Conservation (phyloP, 73 alveolate species). For the Stentor coeruleus region DNA sequence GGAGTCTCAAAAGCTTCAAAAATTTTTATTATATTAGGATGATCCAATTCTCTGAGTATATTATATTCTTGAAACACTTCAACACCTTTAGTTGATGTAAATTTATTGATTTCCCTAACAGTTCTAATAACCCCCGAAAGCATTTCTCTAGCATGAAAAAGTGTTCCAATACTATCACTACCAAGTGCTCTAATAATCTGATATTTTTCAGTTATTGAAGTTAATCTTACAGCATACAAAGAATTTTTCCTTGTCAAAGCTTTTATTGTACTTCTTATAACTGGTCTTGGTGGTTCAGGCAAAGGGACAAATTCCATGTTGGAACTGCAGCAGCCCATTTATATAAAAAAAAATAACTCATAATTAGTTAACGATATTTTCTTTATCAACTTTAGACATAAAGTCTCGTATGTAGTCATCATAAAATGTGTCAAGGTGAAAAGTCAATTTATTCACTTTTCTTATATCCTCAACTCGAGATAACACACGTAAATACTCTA, state of each 20-base stretch:
- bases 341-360: no score
- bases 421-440: background rate
- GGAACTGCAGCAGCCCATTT: background rate
- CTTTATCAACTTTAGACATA: background rate
- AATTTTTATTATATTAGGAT: background rate
- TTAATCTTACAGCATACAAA: background rate
- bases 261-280: background rate
- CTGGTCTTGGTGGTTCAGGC: background rate
- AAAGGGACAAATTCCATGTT: background rate
- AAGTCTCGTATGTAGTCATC: background rate
- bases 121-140: background rate
- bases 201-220: background rate
- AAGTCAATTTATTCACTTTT: background rate
- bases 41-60: background rate
- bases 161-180: background rate
- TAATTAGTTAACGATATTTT: no score
- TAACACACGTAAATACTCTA: conserved; percentile 6
- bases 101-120: background rate
- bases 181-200: background rate
- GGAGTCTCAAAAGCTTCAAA: background rate
- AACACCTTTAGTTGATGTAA: background rate
- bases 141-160: background rate
- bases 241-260: background rate
- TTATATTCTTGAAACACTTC: background rate
- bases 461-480: background rate